Percentiles rank a stretch among this genome's conserved stretches.
Evolutionary conservation across 768 basidiomycete genomes (phyloP).

Genomic region (Gelatoporia subvermispora): DNA sequence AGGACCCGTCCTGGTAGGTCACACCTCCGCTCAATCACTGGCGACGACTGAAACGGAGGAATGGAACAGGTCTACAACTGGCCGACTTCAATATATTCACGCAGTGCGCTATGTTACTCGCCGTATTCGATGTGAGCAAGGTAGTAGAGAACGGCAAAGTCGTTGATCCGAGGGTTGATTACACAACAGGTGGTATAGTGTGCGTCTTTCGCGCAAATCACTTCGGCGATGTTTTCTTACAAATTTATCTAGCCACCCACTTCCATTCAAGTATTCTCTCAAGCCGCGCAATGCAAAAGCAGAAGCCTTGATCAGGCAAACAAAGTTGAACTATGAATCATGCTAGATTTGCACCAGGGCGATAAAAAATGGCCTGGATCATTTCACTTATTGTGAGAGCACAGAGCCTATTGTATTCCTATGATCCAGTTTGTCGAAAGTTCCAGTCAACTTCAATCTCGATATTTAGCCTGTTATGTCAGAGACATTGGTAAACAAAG

Average conservation of each 20-base stretch:
- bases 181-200: constrained; percentile 20
- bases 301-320: constrained; percentile 7
- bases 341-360: too few species aligned
- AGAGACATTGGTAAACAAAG: too few species aligned
- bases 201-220: constrained; percentile 3
- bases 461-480: too few species aligned
- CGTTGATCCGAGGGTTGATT: constrained; percentile 19
- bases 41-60: background rate
- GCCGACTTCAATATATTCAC: constrained; percentile 26
- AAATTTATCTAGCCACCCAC: constrained; percentile 17
- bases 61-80: constrained; percentile 21
- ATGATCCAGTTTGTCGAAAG: too few species aligned
- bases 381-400: too few species aligned
- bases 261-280: constrained; percentile 21
- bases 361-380: too few species aligned
- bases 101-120: constrained; percentile 22
- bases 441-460: too few species aligned
- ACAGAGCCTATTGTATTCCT: too few species aligned
- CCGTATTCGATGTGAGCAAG: constrained; percentile 25
- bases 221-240: too few species aligned
- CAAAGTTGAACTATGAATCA: too few species aligned
- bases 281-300: constrained; percentile 22
- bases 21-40: background rate
- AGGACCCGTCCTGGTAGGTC: too few species aligned
- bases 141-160: constrained; percentile 21